phyloP scores from a whole-genome alignment of 116 monocot genomes.

The Trichopus zeylanicus region DNA sequence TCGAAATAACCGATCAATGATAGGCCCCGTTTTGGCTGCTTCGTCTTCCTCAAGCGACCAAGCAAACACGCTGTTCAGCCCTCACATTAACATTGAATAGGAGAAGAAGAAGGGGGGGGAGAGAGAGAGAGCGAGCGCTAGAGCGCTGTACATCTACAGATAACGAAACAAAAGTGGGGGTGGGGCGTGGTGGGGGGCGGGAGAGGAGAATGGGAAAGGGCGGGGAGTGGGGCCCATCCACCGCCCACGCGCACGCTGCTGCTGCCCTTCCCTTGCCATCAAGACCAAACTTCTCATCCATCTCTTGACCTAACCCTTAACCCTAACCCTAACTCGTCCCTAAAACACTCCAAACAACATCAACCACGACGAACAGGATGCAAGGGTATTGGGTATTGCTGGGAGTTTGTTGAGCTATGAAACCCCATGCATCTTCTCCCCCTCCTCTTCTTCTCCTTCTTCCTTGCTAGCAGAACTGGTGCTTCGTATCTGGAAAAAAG shows the following conservation, averaged over 20 bases:
- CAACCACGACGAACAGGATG: neutral
- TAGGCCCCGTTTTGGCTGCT: neutral
- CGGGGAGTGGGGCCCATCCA: constrained; percentile 5
- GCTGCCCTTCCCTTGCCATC: constrained; percentile 5
- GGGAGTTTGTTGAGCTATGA: too few relatives aligned
- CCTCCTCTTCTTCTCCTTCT: too few relatives aligned
- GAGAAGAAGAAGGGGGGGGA: neutral
- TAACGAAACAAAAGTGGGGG: too few relatives aligned
- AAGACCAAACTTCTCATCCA: constrained; percentile 4
- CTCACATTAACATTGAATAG: too few relatives aligned
- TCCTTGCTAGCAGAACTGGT: too few relatives aligned
- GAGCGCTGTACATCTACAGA: neutral
- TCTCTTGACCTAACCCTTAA: constrained; percentile 23
- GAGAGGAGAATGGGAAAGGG: too few relatives aligned
- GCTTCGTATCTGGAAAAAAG: too few relatives aligned
- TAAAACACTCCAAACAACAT: neutral
- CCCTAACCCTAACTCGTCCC: constrained; percentile 17
- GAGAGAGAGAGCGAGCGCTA: neutral
- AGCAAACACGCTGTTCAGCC: too few relatives aligned
- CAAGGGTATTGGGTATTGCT: too few relatives aligned
- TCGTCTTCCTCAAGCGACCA: too few relatives aligned
- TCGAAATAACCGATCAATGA: neutral
- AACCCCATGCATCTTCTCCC: too few relatives aligned
- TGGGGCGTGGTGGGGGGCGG: neutral
- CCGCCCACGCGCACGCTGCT: constrained; percentile 20